Percentiles rank a stretch among this genome's conserved stretches.
Conservation (phyloP, 768 basidiomycete species). For the Dendrothele bispora region DNA sequence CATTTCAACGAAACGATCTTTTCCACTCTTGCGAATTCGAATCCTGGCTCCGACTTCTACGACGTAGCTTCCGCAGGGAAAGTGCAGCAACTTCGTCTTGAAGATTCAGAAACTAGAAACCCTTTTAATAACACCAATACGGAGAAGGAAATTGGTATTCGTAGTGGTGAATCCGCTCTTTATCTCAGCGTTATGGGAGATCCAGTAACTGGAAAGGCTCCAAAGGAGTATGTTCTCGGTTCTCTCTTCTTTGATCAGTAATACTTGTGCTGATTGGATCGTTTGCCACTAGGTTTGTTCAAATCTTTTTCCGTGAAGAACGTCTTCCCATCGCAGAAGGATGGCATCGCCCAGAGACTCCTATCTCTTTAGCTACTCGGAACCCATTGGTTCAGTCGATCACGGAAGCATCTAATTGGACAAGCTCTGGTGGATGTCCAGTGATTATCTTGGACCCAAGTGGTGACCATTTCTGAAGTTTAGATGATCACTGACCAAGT, state of each 20-base stretch:
- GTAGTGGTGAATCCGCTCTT: slow-evolving; percentile 10
- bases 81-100: slow-evolving; percentile 8
- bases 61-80: slow-evolving; percentile 5
- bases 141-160: slow-evolving; percentile 10
- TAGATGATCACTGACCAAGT: too few species aligned
- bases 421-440: too few species aligned
- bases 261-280: neutral
- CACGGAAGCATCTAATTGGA: too few species aligned
- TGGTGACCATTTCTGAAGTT: too few species aligned
- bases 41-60: slow-evolving; percentile 12
- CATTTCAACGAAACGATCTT: slow-evolving; percentile 6
- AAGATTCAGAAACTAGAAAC: slow-evolving; percentile 10
- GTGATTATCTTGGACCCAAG: too few species aligned
- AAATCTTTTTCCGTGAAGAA: slow-evolving; percentile 9
- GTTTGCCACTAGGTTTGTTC: neutral
- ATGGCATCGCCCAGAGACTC: slow-evolving; percentile 3
- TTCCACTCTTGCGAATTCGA: too few species aligned
- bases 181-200: slow-evolving; percentile 14
- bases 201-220: slow-evolving; percentile 1
- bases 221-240: slow-evolving; percentile 1
- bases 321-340: slow-evolving; percentile 7
- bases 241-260: neutral
- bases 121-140: slow-evolving; percentile 11
- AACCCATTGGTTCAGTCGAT: too few species aligned
- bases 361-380: too few species aligned